A percentile compares a stretch with the other conserved stretches of the same genome.
These are phyloP conservation scores for Diplodia scrobiculata DNA, from an alignment of 2,329 filamentous ascomycete genomes.

Conservation along the genomic window DNA sequence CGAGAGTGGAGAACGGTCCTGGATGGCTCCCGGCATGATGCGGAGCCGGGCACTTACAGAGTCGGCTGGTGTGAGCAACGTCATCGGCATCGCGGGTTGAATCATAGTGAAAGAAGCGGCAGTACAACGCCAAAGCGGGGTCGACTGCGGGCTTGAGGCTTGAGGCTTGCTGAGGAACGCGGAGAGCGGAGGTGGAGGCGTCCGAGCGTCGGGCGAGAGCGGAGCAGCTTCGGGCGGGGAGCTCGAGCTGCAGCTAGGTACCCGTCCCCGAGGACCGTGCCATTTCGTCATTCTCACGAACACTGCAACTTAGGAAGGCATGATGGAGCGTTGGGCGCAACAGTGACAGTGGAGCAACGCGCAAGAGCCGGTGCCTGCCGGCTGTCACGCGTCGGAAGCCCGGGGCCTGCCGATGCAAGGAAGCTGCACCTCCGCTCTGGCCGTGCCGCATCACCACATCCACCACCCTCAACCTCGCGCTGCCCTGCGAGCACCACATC, in stretches of 20 bases:
- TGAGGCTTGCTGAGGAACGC: neutral
- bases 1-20: neutral
- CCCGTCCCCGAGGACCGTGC: neutral
- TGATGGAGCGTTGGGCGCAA: neutral
- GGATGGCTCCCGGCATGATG: neutral
- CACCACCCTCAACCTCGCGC: neutral
- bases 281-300: constrained; percentile 4
- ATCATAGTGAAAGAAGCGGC: neutral
- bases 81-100: neutral
- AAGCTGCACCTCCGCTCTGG: neutral
- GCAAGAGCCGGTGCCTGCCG: constrained; percentile 9
- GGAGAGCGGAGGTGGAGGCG: neutral
- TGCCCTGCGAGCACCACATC: neutral
- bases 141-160: neutral
- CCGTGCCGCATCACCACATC: neutral
- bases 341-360: neutral
- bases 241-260: neutral
- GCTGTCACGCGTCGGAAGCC: neutral
- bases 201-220: neutral
- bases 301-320: neutral
- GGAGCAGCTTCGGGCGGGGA: constrained; percentile 1
- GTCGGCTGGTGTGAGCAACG: neutral
- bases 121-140: constrained; percentile 2
- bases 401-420: constrained; percentile 7
- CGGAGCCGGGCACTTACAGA: neutral